These are phyloP conservation scores for Gautieria morchelliformis DNA, from an alignment of 768 basidiomycete species.

Conservation along the genomic window DNA sequence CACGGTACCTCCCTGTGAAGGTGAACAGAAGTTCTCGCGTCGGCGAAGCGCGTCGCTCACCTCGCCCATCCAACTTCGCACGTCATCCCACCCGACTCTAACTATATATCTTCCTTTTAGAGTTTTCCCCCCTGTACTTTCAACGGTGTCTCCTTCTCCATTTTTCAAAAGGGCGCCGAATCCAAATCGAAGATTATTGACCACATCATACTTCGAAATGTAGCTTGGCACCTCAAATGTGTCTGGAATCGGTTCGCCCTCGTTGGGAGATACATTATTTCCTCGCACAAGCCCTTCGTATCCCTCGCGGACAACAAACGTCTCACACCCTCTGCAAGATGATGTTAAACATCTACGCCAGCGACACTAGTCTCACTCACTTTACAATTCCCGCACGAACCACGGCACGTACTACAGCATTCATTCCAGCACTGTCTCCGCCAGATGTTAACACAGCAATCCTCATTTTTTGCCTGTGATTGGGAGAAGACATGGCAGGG, in stretches of 20 bases:
- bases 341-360: neutral
- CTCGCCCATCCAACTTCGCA: constrained; percentile 88
- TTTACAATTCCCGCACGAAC: constrained; percentile 89
- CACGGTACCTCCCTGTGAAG: constrained; percentile 75
- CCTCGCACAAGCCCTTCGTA: constrained; percentile 97
- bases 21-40: neutral
- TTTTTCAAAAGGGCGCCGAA: constrained; percentile 70
- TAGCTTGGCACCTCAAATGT: constrained; percentile 15
- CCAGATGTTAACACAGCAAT: constrained; percentile 92
- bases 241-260: constrained; percentile 10
- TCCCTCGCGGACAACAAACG: constrained; percentile 94
- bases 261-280: constrained; percentile 39
- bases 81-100: constrained; percentile 96
- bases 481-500: neutral
- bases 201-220: constrained; percentile 23
- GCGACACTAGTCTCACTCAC: constrained; percentile 34
- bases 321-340: constrained; percentile 75
- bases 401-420: constrained; percentile 86
- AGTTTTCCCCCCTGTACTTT: constrained; percentile 54
- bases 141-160: constrained; percentile 53
- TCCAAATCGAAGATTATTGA: constrained; percentile 75
- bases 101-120: constrained; percentile 91
- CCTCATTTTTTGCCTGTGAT: constrained; percentile 46
- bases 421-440: constrained; percentile 98
- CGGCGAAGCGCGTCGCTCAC: constrained; percentile 29